Percentiles rank a stretch among this genome's conserved stretches.
Conservation (phyloP, 768 basidiomycete genomes). For the Candolleomyces eurysporus region DNA sequence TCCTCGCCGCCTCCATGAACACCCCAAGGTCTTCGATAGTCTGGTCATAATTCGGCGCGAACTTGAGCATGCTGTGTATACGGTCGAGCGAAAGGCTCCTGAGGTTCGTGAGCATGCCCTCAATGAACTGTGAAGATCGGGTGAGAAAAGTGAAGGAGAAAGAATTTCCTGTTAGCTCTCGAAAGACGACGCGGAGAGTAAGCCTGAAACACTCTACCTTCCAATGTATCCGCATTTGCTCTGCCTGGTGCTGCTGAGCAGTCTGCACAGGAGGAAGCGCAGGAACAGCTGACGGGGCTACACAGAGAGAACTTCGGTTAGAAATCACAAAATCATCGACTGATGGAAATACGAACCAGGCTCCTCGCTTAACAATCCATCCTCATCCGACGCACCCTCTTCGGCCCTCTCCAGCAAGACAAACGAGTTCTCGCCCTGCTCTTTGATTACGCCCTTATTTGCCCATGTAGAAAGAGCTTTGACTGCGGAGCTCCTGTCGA, state of each 20-base stretch:
- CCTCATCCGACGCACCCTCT: conserved; percentile 26
- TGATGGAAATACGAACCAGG: neutral
- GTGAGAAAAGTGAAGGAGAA: neutral
- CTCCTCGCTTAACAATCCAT: conserved; percentile 13
- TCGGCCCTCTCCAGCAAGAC: conserved; percentile 63
- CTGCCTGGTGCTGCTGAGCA: conserved; percentile 72
- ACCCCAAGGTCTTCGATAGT: conserved; percentile 72
- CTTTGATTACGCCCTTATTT: conserved; percentile 77
- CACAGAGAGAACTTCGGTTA: conserved; percentile 9
- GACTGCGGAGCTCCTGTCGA: conserved; percentile 62
- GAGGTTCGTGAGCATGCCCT: conserved; percentile 89
- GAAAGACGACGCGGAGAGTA: neutral
- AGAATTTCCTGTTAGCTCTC: conserved; percentile 2
- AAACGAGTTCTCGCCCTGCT: conserved; percentile 59
- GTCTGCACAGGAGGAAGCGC: conserved; percentile 51
- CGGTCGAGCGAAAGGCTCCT: conserved; percentile 71
- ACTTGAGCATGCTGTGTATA: conserved; percentile 87
- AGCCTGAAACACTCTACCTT: conserved; percentile 43
- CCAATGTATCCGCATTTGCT: conserved; percentile 88
- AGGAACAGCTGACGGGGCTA: conserved; percentile 22
- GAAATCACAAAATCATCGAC: neutral
- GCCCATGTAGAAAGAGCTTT: conserved; percentile 84
- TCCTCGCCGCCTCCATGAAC: conserved; percentile 80
- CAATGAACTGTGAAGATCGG: conserved; percentile 60
- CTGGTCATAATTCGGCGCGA: conserved; percentile 80